phyloP scores from a whole-genome alignment of 2,329 filamentous ascomycete genomes.

The Colletotrichum ledebouriae region DNA sequence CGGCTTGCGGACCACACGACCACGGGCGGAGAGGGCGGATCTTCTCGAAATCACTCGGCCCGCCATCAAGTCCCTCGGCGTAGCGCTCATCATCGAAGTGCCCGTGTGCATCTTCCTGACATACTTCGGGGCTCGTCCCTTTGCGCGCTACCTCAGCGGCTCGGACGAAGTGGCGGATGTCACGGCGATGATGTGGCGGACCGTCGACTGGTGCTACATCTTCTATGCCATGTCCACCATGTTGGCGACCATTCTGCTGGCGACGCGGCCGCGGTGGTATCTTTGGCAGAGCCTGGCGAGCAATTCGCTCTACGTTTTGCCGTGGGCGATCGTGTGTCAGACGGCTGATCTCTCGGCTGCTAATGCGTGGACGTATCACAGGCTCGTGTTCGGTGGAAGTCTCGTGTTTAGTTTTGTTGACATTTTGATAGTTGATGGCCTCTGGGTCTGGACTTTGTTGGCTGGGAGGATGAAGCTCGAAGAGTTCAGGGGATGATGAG shows the following conservation, averaged over 20 bases:
- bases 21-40: conserved; percentile 39
- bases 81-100: conserved; percentile 72
- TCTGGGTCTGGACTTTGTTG: conserved; percentile 66
- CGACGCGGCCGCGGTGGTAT: conserved; percentile 76
- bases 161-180: conserved; percentile 70
- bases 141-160: conserved; percentile 72
- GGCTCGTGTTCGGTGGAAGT: conserved; percentile 76
- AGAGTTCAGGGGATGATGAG: conserved; percentile 47
- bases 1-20: conserved; percentile 44
- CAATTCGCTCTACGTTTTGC: conserved; percentile 77
- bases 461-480: conserved; percentile 59
- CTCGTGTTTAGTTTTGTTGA: conserved; percentile 76
- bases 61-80: conserved; percentile 63
- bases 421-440: conserved; percentile 61
- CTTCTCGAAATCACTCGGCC: conserved; percentile 61
- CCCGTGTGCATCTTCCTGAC: conserved; percentile 74
- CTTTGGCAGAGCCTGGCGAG: conserved; percentile 75
- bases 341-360: conserved; percentile 59
- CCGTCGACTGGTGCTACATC: conserved; percentile 76
- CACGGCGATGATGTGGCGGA: conserved; percentile 74
- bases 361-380: conserved; percentile 77
- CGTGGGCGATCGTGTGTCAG: conserved; percentile 76
- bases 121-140: conserved; percentile 68
- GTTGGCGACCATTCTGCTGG: conserved; percentile 73
- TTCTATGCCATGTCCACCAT: conserved; percentile 77